Base-by-base conservation (phyloP, 371 early-diverging fungal species). In the Mortierella sp. region DNA sequence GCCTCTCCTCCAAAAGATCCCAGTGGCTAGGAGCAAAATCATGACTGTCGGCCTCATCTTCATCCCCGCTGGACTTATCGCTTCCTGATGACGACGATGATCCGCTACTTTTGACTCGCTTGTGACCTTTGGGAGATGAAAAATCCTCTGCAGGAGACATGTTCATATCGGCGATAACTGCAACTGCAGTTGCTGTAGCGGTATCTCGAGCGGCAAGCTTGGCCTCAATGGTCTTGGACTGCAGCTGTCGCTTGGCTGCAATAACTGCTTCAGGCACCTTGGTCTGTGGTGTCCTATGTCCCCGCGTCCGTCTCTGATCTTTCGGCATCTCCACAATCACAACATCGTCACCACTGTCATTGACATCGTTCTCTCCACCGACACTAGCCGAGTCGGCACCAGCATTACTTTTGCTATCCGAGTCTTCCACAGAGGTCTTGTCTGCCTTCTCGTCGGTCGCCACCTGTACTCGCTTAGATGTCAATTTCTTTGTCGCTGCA, bases 1-100 rank as follows among this genome's bases (percentile, higher is more conserved):
- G 76, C 35, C 43, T 70, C 68, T 79, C 75, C 12, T 77, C 79
- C 12, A 86, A 51, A 12, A 79, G 74, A 74, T 86, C 86, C 86
- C 86, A 86, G 49, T 86, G 86, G 43, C 82, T 82, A 6, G 70
- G 75, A 35, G 79, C 70, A 75, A 82, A 82, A 68, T 82, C 75
- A 3, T 74, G 71, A 1, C 35, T n/a, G 7, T 75, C 82, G 7
- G 56, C 27, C 35, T 80, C 80, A 41, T 24, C 29, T 27, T 72
- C 80, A 75, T 72, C 73, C 7, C 68, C 68, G 24, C 68, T 68
- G 68, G 68, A 68, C 8, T 8, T 38, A 21, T 68, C 68, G 21
- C 63, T 70, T 24, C 24, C 58, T 12, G 38, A 70, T 4, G 74
- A 77, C 29, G 21, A 21, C 4, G 32, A 35, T 2, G 63, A 27